phyloP scores from a whole-genome alignment of 2,329 filamentous ascomycete species.

The Cadophora luteo-olivacea region DNA sequence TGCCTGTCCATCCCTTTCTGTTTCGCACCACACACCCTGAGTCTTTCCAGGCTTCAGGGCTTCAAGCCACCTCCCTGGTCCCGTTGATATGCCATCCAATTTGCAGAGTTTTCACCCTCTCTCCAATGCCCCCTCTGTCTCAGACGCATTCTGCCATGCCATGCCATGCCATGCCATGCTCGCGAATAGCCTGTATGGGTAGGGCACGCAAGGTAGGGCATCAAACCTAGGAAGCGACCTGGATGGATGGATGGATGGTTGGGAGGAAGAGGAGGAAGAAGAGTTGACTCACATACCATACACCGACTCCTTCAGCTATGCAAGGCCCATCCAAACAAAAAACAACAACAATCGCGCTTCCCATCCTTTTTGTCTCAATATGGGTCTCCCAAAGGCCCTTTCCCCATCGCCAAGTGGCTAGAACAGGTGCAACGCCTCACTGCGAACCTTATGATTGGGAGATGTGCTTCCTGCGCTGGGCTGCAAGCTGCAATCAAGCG shows the following conservation, averaged over 20 bases:
- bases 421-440: not conserved
- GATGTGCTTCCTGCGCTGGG: not conserved
- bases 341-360: not conserved
- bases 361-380: not conserved
- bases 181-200: constrained; percentile 12
- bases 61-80: constrained; percentile 27
- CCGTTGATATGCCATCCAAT: constrained; percentile 19
- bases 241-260: constrained; percentile 3
- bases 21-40: not conserved
- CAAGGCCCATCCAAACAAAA: not conserved
- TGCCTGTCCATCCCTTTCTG: not conserved
- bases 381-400: constrained; percentile 2
- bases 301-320: constrained; percentile 11
- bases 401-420: constrained; percentile 9
- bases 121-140: constrained; percentile 10
- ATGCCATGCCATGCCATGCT: not conserved
- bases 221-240: constrained; percentile 4
- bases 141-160: constrained; percentile 11
- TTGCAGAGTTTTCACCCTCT: constrained; percentile 38
- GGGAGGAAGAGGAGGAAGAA: not conserved
- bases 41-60: not conserved
- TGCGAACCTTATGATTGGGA: constrained; percentile 8
- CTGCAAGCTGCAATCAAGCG: constrained; percentile 8
- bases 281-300: constrained; percentile 2
- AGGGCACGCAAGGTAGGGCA: not conserved